Base-by-base conservation (phyloP, 345 rosid genomes). In the Brassica juncea region DNA sequence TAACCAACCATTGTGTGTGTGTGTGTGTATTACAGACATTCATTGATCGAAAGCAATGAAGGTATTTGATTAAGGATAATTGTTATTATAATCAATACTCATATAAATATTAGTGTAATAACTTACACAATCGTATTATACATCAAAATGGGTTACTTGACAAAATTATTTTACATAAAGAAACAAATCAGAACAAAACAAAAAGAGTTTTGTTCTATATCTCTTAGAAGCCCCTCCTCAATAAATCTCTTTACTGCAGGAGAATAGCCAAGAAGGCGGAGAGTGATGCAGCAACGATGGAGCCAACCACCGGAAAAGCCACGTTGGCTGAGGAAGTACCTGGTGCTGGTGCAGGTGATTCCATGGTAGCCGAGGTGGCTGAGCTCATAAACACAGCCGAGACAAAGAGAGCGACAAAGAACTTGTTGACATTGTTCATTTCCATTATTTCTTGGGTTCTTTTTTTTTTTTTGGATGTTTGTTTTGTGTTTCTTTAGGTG, bases 341-440 rank as follows among this genome's bases (percentile, higher is more conserved):
- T 32, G 84, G 84, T 67, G 84, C 79, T 6, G 88, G 85, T 34
- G 93, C 84, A 0, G 79, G 80, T 60, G 77, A 80, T 66, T 78
- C 86, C 74, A 74, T 83, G 11, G 82, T 62, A 12, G 86, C 91
- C 4, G 89, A 92, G 72, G 80, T 44, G 68, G 79, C 88, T 6
- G 84, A 74, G 68, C 85, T 78, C 78, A 79, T 59, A 61, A 90
- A 80, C 85, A 91, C 87, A 58, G 89, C 89, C 68, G 79, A 71
- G 69, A 81, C 16, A 7, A 86, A 84, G 30, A 84, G 77, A 77
- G 86, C 80, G 35, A 80, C 52, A 28, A 85, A 85, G 14, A 77
- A 49, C 78, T 63, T 81, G 21, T 87, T 91, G 39, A 82, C 19
- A 84, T 86, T 89, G 87, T 83, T 88, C 91, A 86, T 88, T 59